Evolutionary conservation across 305 asterid species (phyloP).

Genomic region (Lippia alba): DNA sequence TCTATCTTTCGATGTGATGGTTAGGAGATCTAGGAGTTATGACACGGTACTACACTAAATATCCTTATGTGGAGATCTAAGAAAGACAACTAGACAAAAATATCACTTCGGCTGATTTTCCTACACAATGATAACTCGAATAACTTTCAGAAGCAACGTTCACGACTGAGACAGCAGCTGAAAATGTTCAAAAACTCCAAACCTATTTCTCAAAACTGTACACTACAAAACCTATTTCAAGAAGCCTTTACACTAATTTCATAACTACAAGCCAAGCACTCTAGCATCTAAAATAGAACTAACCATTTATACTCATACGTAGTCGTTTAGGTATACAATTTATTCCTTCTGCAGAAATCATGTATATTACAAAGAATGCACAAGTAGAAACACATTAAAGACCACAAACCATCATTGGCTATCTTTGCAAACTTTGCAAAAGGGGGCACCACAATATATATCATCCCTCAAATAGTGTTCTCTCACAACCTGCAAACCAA

Average conservation of each 20-base stretch:
- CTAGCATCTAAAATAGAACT: background rate
- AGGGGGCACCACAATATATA: slow-evolving; percentile 84
- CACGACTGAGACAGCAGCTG: too few relatives aligned
- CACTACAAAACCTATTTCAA: background rate
- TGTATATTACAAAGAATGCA: slow-evolving; percentile 1
- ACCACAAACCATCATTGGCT: slow-evolving; percentile 75
- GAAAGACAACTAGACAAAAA: too few relatives aligned
- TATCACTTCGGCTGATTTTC: too few relatives aligned
- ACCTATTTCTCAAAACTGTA: too few relatives aligned
- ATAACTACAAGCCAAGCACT: slow-evolving; percentile 13
- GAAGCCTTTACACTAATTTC: slow-evolving; percentile 23
- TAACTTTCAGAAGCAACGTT: too few relatives aligned
- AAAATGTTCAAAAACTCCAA: too few relatives aligned
- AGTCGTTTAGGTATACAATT: too few relatives aligned
- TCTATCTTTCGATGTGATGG: too few relatives aligned
- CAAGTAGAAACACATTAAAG: slow-evolving; percentile 4
- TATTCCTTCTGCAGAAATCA: slow-evolving; percentile 26
- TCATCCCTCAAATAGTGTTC: slow-evolving; percentile 96
- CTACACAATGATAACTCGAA: too few relatives aligned
- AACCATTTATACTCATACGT: background rate
- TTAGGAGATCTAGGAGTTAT: too few relatives aligned
- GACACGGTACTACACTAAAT: too few relatives aligned
- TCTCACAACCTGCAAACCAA: slow-evolving; percentile 68
- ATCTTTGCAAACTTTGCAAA: slow-evolving; percentile 61
- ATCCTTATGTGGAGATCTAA: too few relatives aligned